phyloP scores from a whole-genome alignment of 1,284 basidiomycete genomes.

The Gastroboletus turbinatus region DNA sequence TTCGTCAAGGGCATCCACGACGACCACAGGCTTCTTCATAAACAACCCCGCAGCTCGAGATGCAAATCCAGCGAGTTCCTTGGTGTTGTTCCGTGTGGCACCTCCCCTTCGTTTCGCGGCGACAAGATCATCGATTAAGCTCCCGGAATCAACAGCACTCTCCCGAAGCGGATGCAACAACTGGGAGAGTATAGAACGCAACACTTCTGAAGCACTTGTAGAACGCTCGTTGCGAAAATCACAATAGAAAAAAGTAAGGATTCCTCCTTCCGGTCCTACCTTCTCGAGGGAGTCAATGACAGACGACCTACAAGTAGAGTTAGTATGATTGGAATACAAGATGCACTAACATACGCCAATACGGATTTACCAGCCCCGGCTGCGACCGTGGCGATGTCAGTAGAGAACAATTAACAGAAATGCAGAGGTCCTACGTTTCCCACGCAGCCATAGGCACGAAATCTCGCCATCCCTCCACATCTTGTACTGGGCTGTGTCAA shows the following conservation, averaged over 20 bases:
- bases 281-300: neutral
- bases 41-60: neutral
- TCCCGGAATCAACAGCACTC: neutral
- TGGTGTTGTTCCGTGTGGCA: neutral
- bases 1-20: slow-evolving; percentile 7
- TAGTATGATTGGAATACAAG: neutral
- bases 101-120: neutral
- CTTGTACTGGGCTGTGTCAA: neutral
- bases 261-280: neutral
- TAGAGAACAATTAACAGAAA: neutral
- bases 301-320: neutral
- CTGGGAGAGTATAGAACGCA: no score
- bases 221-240: no score
- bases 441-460: neutral
- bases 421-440: neutral
- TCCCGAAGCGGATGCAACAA: no score
- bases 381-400: neutral
- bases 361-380: neutral
- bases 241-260: no score
- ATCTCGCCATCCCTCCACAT: neutral
- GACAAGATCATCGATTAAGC: neutral
- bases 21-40: neutral
- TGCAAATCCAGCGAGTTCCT: neutral
- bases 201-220: no score
- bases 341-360: neutral